Evolutionary conservation across 164 flowering plant species (phyloP).

Genomic region (Pachysandra terminalis): DNA sequence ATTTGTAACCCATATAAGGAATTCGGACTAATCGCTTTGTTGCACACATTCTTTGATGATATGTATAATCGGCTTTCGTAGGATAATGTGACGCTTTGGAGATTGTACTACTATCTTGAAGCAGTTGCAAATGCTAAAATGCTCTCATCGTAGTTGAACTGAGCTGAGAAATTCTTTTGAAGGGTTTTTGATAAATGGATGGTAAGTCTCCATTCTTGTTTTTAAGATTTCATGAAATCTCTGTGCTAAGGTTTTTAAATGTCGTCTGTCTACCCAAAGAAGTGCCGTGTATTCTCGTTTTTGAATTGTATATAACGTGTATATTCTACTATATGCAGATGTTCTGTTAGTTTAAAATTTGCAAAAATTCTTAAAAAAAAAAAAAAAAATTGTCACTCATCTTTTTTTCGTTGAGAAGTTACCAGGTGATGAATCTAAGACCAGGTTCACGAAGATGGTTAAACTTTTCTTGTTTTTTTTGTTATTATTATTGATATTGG

Average conservation of each 20-base stretch:
- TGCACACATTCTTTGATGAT: not conserved
- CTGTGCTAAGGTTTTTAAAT: not conserved
- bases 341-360: not conserved
- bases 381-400: too few relatives aligned
- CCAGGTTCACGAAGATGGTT: too few relatives aligned
- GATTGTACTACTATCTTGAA: slow-evolving; percentile 56
- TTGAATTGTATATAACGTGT: not conserved
- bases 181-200: too few relatives aligned
- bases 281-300: not conserved
- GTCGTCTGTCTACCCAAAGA: slow-evolving; percentile 2
- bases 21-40: too few relatives aligned
- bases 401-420: too few relatives aligned
- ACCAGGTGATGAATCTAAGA: too few relatives aligned
- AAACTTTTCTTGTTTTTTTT: too few relatives aligned
- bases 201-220: slow-evolving; percentile 21
- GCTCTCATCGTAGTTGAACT: slow-evolving; percentile 12
- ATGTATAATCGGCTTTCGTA: slow-evolving; percentile 21
- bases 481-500: too few relatives aligned
- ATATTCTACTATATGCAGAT: not conserved
- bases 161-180: not conserved
- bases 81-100: slow-evolving; percentile 71
- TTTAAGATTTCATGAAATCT: slow-evolving; percentile 28
- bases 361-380: too few relatives aligned
- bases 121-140: slow-evolving; percentile 47
- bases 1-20: not conserved